Conservation (phyloP, 345 rosid species). For the Cardamine resedifolia region DNA sequence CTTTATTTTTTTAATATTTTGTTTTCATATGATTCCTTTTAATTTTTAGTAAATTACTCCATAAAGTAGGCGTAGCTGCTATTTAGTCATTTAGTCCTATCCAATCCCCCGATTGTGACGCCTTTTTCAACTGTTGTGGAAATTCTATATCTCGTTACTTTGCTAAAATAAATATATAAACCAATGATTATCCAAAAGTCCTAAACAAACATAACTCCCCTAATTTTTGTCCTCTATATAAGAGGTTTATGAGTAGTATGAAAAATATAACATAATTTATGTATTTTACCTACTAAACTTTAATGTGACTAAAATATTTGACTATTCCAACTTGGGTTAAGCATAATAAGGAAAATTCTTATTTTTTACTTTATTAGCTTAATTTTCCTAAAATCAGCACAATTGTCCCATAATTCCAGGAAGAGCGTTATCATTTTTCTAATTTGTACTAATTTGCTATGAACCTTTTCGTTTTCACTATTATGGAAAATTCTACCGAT, state of each 20-base stretch:
- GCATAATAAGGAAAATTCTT: neutral
- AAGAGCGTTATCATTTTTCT: neutral
- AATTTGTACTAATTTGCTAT: neutral
- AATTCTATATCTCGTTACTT: neutral
- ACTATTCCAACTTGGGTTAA: neutral
- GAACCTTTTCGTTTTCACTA: neutral
- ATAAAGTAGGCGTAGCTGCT: neutral
- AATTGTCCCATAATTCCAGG: neutral
- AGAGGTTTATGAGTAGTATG: neutral
- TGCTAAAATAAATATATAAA: neutral
- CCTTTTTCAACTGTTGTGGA: neutral
- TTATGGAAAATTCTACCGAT: neutral
- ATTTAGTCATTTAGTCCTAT: neutral
- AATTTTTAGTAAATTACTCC: neutral
- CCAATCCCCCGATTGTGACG: neutral
- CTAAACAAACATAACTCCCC: neutral
- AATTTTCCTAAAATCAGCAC: neutral
- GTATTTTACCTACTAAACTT: neutral
- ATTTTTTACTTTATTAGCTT: neutral
- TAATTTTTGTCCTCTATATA: neutral
- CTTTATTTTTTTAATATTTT: conserved; percentile 4
- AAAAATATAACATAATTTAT: neutral
- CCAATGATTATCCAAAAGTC: neutral
- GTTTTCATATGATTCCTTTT: neutral
- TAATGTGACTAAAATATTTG: neutral